Percentiles rank a stretch among this genome's conserved stretches.
These are phyloP conservation scores for Colletotrichum gloeosporioides DNA, from an alignment of 2,329 filamentous ascomycete genomes.

Conservation along the genomic window DNA sequence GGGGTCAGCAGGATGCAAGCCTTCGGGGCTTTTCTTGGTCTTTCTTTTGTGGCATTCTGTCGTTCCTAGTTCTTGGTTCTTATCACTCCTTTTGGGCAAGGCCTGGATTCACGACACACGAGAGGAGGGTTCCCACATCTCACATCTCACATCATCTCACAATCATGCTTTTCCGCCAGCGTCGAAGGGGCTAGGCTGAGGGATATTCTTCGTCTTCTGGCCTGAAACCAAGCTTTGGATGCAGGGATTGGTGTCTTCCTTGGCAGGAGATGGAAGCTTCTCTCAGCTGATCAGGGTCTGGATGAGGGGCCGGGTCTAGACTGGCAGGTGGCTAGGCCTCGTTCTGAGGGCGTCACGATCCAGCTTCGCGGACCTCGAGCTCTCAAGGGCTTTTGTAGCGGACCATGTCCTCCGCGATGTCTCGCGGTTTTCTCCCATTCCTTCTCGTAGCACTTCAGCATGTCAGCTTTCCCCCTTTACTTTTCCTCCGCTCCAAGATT, in stretches of 20 bases:
- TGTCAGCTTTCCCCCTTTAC: accelerated
- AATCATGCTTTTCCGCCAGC: not conserved
- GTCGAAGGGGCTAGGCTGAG: not conserved
- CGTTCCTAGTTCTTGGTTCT: not conserved
- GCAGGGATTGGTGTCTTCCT: not conserved
- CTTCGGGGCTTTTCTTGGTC: not conserved
- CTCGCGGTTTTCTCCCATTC: not conserved
- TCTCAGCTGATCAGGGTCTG: not conserved
- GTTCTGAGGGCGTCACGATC: not conserved
- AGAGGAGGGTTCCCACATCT: not conserved
- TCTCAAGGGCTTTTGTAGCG: not conserved
- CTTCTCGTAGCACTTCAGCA: not conserved
- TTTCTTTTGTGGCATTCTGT: not conserved
- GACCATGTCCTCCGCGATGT: not conserved
- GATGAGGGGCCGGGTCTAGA: not conserved
- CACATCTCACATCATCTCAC: not conserved
- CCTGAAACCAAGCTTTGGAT: not conserved
- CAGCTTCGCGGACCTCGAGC: not conserved
- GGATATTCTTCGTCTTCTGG: not conserved
- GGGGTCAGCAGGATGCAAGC: not conserved
- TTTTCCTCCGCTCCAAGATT: accelerated
- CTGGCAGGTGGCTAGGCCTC: not conserved
- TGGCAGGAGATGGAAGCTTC: not conserved
- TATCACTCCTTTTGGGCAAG: not conserved
- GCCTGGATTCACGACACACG: not conserved